Conservation (phyloP, 164 flowering plant genomes). For the Litsea cubeba region DNA sequence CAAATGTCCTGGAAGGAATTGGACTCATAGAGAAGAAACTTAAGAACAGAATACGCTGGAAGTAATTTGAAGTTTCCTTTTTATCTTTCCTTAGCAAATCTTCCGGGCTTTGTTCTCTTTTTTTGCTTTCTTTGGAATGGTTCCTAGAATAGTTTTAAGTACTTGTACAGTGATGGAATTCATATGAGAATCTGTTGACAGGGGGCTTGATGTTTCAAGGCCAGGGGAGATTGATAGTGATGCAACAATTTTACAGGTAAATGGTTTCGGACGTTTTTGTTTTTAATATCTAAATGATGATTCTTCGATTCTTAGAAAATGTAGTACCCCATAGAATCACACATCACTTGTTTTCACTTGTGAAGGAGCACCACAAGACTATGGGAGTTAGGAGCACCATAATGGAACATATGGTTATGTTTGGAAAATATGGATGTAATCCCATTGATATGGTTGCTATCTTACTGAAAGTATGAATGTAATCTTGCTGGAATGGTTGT, state of each 20-base stretch:
- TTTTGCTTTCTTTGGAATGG: constrained; percentile 1
- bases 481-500: too few species aligned
- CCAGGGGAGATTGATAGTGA: constrained; percentile 57
- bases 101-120: not conserved
- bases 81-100: not conserved
- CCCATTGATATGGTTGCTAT: too few species aligned
- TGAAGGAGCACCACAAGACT: too few species aligned
- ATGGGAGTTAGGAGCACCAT: too few species aligned
- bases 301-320: too few species aligned
- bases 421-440: too few species aligned
- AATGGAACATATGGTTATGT: too few species aligned
- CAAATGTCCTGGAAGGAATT: constrained; percentile 96
- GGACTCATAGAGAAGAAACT: constrained; percentile 95
- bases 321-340: too few species aligned
- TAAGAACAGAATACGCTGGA: constrained; percentile 93
- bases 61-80: constrained; percentile 40
- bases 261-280: not conserved
- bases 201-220: constrained; percentile 66
- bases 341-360: too few species aligned
- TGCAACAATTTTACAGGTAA: constrained; percentile 59
- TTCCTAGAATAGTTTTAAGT: constrained; percentile 5
- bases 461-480: too few species aligned
- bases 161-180: not conserved
- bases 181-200: constrained; percentile 18
- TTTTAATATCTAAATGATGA: not conserved